Percentiles rank a stretch among this genome's conserved stretches.
Evolutionary conservation across 805 yeast genomes (phyloP).

Genomic region (Starmerella sp.): DNA sequence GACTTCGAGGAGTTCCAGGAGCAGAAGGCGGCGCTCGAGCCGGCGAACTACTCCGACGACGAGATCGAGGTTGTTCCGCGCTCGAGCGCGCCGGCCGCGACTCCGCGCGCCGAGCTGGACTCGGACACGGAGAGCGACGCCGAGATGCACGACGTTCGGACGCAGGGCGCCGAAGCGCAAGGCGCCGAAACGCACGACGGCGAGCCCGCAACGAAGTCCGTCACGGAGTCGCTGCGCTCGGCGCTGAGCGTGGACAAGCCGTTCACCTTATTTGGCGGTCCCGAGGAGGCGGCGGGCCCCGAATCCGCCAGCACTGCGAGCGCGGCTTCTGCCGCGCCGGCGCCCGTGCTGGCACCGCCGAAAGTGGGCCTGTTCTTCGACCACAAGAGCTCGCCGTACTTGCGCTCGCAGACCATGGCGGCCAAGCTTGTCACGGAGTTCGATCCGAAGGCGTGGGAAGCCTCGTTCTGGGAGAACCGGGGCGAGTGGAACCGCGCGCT

Average conservation of each 20-base stretch:
- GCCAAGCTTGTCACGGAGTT: conserved; percentile 38
- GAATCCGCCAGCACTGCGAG: background rate
- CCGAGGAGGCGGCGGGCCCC: conserved; percentile 23
- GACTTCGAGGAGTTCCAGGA: conserved; percentile 24
- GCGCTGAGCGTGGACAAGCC: conserved; percentile 40
- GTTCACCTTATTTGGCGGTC: conserved; percentile 37
- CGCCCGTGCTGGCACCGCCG: conserved; percentile 22
- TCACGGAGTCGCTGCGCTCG: conserved; percentile 51
- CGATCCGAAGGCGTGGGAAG: conserved; percentile 45
- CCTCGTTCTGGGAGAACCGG: conserved; percentile 73
- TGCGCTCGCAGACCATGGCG: conserved; percentile 73
- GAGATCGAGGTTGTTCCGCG: conserved; percentile 32
- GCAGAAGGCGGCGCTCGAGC: conserved; percentile 22
- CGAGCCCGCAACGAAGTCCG: conserved; percentile 1
- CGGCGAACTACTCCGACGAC: conserved; percentile 33
- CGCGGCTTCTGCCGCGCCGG: conserved; percentile 11
- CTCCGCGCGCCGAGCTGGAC: conserved; percentile 4
- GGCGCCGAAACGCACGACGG: background rate
- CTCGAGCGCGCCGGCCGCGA: background rate
- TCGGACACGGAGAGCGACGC: conserved; percentile 25
- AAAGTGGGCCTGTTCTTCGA: conserved; percentile 58
- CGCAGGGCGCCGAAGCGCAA: background rate
- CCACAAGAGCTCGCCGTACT: conserved; percentile 76
- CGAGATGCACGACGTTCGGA: background rate
- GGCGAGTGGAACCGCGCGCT: conserved; percentile 69